These are phyloP conservation scores for Hydrangea macrophylla DNA, from an alignment of 148 eudicot genomes.

Conservation along the genomic window DNA sequence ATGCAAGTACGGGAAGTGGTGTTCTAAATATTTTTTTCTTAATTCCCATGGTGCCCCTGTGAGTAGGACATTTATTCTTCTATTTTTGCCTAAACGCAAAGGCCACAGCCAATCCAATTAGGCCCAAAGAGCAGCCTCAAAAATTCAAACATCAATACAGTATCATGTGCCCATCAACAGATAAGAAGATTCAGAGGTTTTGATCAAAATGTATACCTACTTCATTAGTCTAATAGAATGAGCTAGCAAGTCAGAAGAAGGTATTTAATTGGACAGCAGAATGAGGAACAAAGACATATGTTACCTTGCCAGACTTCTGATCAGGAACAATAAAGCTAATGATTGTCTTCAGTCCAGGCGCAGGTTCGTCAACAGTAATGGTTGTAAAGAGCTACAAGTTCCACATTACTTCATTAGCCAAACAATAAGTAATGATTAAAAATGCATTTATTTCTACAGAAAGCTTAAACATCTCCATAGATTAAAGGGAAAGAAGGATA, in stretches of 20 bases:
- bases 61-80: too few species aligned
- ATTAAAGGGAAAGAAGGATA: background rate
- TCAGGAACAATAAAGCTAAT: conserved; percentile 80
- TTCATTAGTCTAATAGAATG: background rate
- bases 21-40: too few species aligned
- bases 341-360: conserved; percentile 90
- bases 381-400: conserved; percentile 59
- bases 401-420: conserved; percentile 1
- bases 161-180: background rate
- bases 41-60: too few species aligned
- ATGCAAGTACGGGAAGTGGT: too few species aligned
- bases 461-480: background rate
- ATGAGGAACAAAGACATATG: background rate
- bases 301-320: conserved; percentile 93
- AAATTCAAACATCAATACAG: background rate
- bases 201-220: background rate
- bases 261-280: background rate
- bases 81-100: too few species aligned
- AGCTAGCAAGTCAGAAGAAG: background rate
- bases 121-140: background rate
- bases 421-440: background rate
- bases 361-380: conserved; percentile 83
- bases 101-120: too few species aligned
- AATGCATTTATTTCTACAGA: background rate
- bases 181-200: background rate